Base-by-base conservation (phyloP, 768 basidiomycete species). In the Paxillus involutus region DNA sequence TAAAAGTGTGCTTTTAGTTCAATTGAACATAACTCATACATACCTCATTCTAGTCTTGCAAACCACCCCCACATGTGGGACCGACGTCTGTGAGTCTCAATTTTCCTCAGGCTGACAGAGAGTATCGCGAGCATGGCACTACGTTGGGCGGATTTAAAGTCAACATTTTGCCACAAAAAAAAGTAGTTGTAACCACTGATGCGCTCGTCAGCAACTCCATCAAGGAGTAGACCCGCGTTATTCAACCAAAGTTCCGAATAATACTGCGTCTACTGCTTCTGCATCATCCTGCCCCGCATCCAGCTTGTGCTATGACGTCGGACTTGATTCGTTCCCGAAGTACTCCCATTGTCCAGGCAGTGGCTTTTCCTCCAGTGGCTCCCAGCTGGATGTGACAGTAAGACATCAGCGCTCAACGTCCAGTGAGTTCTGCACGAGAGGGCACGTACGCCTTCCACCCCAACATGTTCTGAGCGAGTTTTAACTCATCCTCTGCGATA, bases 381-480 rank as follows among this genome's bases (percentile, higher is more conserved):
- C 94, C 94, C 93, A 97, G 37, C 95, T 94, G 61, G 43, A 54
- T 19, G 4, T 57, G 48, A 40, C 45, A 47, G 3, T 24, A 32
- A 19, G 24, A 4, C 32, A 30, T 59, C 42, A 57, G 49, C 53
- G 40, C 26, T 59, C 42, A 57, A 47, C 53, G 40, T 41, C 32
- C 13, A 46, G 32, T 35, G 40, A 35, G 54, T 51, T 36, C 55
- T 39, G 44, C 5, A 57, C 8, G 40, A 46, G 29, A 49, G 17
- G n/a, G 43, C 49, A 88, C 94, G 71, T 70, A 98, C 95, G 90
- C 83, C 75, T 95, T 96, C 94, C 93, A 98, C 66, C 94, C 88
- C n/a, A 87, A 66, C 88, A 97, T 90, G 73, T 90, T 90, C 32
- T 75, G 75, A 5, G 79, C 90, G 37, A 98, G 77, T 51, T 75